These are phyloP conservation scores for Pseudocercospora macadamiae DNA, from an alignment of 2,329 filamentous ascomycete species.

Conservation along the genomic window DNA sequence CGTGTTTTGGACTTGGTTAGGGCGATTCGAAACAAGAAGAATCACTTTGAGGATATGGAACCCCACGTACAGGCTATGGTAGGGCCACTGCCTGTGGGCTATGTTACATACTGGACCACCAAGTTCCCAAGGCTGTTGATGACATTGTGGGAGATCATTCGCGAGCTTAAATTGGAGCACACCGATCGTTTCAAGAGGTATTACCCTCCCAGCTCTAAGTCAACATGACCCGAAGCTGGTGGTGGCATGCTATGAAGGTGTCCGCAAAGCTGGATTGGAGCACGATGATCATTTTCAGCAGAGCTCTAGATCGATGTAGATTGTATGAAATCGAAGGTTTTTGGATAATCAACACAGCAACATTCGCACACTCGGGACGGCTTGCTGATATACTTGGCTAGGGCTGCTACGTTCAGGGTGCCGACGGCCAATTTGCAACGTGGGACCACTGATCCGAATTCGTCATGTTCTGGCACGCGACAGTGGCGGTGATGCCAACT, in stretches of 20 bases:
- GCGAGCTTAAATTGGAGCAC: conserved; percentile 64
- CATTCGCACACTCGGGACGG: no score
- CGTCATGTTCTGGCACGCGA: neutral
- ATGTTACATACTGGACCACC: conserved; percentile 79
- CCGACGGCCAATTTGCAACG: no score
- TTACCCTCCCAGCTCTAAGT: conserved; percentile 53
- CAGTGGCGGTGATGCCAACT: neutral
- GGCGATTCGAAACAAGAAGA: conserved; percentile 91
- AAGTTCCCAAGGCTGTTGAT: conserved; percentile 79
- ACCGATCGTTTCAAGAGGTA: conserved; percentile 73
- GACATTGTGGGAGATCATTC: conserved; percentile 75
- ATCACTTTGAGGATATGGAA: conserved; percentile 96
- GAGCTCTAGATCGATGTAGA: no score
- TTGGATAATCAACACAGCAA: no score
- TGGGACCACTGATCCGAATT: neutral
- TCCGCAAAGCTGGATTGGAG: no score
- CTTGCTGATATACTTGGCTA: no score
- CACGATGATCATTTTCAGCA: no score
- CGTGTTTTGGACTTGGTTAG: conserved; percentile 83
- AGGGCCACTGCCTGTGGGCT: conserved; percentile 71
- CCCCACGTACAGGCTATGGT: conserved; percentile 74
- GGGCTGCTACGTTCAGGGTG: no score
- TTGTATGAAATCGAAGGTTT: no score
- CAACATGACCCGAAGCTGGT: neutral
- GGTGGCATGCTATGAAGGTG: no score